Base-by-base conservation (phyloP, 495 filamentous ascomycete species). In the Penicillium cataractarum region DNA sequence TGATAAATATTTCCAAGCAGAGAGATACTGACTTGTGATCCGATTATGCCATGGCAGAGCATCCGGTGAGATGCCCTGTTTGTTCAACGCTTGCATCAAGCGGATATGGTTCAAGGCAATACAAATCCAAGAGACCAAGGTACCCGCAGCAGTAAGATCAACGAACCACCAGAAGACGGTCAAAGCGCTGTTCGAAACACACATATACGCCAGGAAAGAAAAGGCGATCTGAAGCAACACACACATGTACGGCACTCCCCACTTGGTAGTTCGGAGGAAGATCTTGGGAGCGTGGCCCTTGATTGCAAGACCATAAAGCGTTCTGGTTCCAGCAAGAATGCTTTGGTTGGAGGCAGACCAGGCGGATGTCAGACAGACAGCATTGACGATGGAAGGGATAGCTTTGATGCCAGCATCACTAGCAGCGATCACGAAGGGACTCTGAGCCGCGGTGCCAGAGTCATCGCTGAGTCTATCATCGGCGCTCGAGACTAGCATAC, bases 151-250 rank as follows among this genome's bases (percentile, higher is more conserved):
- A 0, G 82, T 85, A 63, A 89, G 59, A 37, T 82, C 76, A 6
- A 87, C 79, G 26, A 89, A 72, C 86, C 85, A 89, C 63, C 72
- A 82, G 68, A 89, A 89, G 5, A 86, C 87, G 0, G 80, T 83
- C 40, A 84, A 70, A 2, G 85, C 86, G n/a, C 74, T 71, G 12
- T 81, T 78, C 8, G 80, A 83, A 6, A 88, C 73, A 56, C 79
- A 84, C 75, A 89, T 82, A 60, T 85, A 89, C 31, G 84, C 82
- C n/a, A 89, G 70, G 12, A 81, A 75, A 62, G 83, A 82, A 67
- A 87, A 85, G 9, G 72, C 72, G 0, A 80, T 69, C 55, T 85
- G 84, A 39, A 84, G 61, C 8, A 78, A 46, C 2, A 87, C 83
- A 62, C 84, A 87, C 63, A 80, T 77, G 57, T 85, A 87, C 3